phyloP scores from a whole-genome alignment of 1,284 basidiomycete genomes.

The Irpex rosettiformis region DNA sequence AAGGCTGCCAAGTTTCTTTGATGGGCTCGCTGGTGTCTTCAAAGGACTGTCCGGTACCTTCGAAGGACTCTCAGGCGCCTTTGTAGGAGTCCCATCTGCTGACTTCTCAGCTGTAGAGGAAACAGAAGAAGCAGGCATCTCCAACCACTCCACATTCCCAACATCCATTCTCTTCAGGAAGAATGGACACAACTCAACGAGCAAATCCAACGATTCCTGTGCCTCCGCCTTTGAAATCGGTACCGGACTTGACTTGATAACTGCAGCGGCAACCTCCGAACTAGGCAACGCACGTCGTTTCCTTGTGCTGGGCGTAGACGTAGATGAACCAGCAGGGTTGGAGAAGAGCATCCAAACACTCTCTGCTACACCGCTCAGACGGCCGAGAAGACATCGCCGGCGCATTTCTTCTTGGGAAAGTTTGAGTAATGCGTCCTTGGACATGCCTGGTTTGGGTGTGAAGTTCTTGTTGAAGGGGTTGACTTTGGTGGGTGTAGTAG shows the following conservation, averaged over 20 bases:
- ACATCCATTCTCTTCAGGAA: constrained; percentile 65
- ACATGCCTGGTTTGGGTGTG: constrained; percentile 36
- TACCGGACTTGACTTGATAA: constrained; percentile 75
- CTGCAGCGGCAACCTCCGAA: constrained; percentile 58
- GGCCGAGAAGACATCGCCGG: constrained; percentile 67
- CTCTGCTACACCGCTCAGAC: constrained; percentile 75
- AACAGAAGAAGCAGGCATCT: constrained; percentile 63
- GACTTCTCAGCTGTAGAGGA: constrained; percentile 16
- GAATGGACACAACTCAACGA: constrained; percentile 70
- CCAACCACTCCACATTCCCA: constrained; percentile 72
- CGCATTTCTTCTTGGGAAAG: constrained; percentile 73
- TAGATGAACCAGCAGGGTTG: constrained; percentile 43
- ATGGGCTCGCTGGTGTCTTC: background rate
- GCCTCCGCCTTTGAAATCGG: constrained; percentile 75
- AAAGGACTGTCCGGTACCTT: constrained; percentile 25
- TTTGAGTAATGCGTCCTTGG: constrained; percentile 64
- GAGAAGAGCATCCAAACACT: constrained; percentile 86
- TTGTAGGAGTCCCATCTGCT: constrained; percentile 18
- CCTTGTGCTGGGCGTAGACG: constrained; percentile 47
- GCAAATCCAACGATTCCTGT: constrained; percentile 63
- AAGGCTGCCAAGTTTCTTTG: background rate
- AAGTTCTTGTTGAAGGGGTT: constrained; percentile 27
- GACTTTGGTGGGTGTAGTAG: constrained; percentile 60
- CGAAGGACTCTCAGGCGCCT: constrained; percentile 16
- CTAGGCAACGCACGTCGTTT: constrained; percentile 66